Conservation (phyloP, 768 basidiomycete species). For the Termitomyces sp. region DNA sequence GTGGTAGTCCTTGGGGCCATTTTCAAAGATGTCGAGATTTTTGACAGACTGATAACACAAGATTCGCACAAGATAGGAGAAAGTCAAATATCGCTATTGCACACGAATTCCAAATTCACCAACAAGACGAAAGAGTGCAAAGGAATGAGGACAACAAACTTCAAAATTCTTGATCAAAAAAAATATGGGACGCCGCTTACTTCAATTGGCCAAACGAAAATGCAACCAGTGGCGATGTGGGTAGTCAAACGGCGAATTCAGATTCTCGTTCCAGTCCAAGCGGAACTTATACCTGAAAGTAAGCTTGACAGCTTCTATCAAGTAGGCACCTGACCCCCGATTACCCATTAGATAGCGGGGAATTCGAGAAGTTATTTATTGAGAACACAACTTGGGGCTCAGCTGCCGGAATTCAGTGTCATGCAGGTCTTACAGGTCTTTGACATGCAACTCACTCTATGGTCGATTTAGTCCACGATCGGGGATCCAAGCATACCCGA, state of each 20-base stretch:
- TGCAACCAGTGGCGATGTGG: slow-evolving; percentile 11
- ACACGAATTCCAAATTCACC: neutral
- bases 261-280: slow-evolving; percentile 41
- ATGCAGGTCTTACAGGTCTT: neutral
- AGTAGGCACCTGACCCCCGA: slow-evolving; percentile 30
- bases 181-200: slow-evolving; percentile 2
- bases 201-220: neutral
- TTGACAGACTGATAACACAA: neutral
- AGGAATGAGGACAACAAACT: neutral
- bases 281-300: slow-evolving; percentile 54
- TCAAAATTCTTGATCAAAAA: neutral
- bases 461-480: neutral
- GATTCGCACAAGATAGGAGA: neutral
- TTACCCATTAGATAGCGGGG: slow-evolving; percentile 21
- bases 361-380: neutral
- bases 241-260: slow-evolving; percentile 35
- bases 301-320: slow-evolving; percentile 47
- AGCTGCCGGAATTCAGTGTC: neutral
- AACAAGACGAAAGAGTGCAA: slow-evolving; percentile 16
- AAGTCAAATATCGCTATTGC: neutral
- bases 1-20: slow-evolving; percentile 41
- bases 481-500: neutral
- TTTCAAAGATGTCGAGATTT: neutral
- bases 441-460: neutral
- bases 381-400: neutral